These are phyloP conservation scores for Claviceps fusiformis DNA, from an alignment of 2,329 filamentous ascomycete species.

Conservation along the genomic window DNA sequence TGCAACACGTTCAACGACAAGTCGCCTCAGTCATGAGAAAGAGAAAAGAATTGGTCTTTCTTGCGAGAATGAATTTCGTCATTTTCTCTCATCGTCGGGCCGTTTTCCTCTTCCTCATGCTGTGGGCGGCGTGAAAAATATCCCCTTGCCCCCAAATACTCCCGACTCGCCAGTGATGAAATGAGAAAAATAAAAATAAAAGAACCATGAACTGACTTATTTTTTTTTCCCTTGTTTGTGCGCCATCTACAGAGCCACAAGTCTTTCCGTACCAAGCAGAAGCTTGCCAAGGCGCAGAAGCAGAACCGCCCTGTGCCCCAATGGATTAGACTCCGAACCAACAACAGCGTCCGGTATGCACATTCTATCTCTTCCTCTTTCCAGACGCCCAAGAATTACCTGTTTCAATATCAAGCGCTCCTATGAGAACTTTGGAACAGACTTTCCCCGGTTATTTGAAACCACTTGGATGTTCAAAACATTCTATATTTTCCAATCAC, in stretches of 20 bases:
- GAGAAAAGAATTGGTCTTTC: background rate
- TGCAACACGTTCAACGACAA: constrained; percentile 2
- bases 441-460: background rate
- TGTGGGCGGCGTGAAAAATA: background rate
- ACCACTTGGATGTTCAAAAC: background rate
- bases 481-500: background rate
- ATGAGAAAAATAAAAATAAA: background rate
- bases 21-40: background rate
- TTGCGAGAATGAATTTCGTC: background rate
- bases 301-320: constrained; percentile 99
- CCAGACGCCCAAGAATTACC: background rate
- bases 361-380: background rate
- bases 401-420: background rate
- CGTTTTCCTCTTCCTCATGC: background rate
- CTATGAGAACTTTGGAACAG: background rate
- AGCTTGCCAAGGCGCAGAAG: constrained; percentile 99
- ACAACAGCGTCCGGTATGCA: constrained; percentile 97
- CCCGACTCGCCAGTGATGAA: background rate
- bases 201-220: constrained; percentile 1
- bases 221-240: background rate
- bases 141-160: background rate
- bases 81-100: background rate
- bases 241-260: constrained; percentile 69
- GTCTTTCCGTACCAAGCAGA: constrained; percentile 99
- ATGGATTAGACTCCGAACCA: constrained; percentile 97